Evolutionary conservation across 352 stramenopile species (phyloP), one percentile per base, ranked within the genome.

Genomic region (Phytopythium boreale): DNA sequence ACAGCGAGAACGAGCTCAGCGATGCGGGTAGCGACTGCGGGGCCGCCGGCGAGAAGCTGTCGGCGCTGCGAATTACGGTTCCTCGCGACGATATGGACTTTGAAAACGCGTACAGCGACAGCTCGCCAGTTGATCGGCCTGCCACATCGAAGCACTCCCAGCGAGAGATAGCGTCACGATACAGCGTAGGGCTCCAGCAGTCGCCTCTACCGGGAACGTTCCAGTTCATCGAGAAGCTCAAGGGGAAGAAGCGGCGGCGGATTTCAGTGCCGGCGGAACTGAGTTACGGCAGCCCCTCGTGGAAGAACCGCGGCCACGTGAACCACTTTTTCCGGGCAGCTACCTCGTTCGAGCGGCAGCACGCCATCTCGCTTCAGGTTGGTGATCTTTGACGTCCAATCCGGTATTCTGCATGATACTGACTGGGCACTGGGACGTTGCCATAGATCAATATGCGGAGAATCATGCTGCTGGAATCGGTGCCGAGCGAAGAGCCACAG

Each of bases 281-380:
- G 12, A 57, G 75, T 27, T 74, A 88, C 20, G 70, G 70, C 1
- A 88, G 79, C 57, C 78, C 82, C 9, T 56, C 71, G 53, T 87
- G 79, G 67, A 74, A 85, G 53, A 85, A 76, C 20, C 74, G 86
- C 44, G 80, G 79, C 17, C 79, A 85, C 46, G 67, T 89, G 43
- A 78, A 75, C n/a, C 66, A 74, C 5, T 88, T 89, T 56, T 85
- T 80, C 52, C 77, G 79, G 26, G 77, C 79, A 6, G 82, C 79
- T 15, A 63, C 70, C 7, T 63, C 64, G 14, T 84, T 90, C 50
- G 82, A 90, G 64, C 69, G 72, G 22, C 71, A 83, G 46, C 79
- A 90, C 59, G 71, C 78, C 2, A 59, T 74, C 11, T 89, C 82
- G 43, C 68, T 89, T 31, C 76, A 89, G 64, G 81, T 90, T 65